Evolutionary conservation across 2,329 filamentous ascomycete genomes (phyloP).

Genomic region (Penicillium sp.): DNA sequence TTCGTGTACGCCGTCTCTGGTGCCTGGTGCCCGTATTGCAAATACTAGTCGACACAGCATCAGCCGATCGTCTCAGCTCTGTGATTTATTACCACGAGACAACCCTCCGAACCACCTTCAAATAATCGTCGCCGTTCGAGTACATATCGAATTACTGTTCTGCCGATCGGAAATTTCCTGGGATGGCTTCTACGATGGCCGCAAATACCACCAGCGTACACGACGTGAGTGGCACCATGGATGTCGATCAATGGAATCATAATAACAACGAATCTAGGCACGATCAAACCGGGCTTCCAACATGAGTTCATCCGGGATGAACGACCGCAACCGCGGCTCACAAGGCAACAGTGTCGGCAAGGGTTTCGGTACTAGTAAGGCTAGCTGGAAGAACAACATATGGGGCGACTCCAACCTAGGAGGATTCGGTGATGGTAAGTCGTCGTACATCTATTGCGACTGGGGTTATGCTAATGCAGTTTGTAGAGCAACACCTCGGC

Average conservation of each 20-base stretch:
- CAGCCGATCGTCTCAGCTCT: conserved; percentile 16
- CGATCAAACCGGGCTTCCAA: conserved; percentile 41
- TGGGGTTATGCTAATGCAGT: not conserved
- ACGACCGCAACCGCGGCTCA: conserved; percentile 37
- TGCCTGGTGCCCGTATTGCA: conserved; percentile 35
- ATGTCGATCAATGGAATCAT: conserved; percentile 6
- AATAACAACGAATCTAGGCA: conserved; percentile 23
- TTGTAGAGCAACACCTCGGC: conserved; percentile 30
- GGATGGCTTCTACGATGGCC: conserved; percentile 40
- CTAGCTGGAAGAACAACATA: conserved; percentile 51
- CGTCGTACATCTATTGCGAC: not conserved
- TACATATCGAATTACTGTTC: conserved; percentile 27
- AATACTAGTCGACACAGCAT: conserved; percentile 29
- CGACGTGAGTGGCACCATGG: conserved; percentile 34
- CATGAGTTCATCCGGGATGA: conserved; percentile 40
- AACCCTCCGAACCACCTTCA: conserved; percentile 14
- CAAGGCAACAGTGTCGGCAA: conserved; percentile 43
- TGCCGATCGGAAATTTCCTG: conserved; percentile 21
- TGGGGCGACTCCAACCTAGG: conserved; percentile 53
- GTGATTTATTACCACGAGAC: conserved; percentile 22
- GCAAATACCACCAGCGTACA: conserved; percentile 39
- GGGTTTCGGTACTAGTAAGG: conserved; percentile 46
- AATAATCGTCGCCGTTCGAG: conserved; percentile 24
- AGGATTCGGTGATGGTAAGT: conserved; percentile 47
- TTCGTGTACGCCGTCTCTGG: conserved; percentile 27